Conservation (phyloP, 169 alveolate species). For the Babesia bigemina region DNA sequence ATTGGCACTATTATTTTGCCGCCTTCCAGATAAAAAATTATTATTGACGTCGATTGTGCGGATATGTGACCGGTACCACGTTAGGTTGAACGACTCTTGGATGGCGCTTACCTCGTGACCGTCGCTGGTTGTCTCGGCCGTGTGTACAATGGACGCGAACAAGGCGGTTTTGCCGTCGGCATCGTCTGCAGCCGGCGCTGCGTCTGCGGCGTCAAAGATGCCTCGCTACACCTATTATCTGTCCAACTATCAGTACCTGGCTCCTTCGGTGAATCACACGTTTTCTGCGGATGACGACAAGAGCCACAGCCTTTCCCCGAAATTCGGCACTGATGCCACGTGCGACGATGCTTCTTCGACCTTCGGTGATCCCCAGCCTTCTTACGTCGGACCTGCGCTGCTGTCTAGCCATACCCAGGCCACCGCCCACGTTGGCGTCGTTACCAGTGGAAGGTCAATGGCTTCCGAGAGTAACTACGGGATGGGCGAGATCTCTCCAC, state of each 20-base stretch:
- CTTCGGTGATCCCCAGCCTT: not conserved
- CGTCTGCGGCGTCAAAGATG: slow-evolving; percentile 9
- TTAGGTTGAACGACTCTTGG: too few relatives aligned
- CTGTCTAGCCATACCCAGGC: not conserved
- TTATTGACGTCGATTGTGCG: too few relatives aligned
- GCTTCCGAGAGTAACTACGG: not conserved
- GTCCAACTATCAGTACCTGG: slow-evolving; percentile 55
- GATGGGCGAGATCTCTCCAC: not conserved
- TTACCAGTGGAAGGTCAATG: not conserved
- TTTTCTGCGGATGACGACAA: slow-evolving; percentile 58
- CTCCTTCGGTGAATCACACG: slow-evolving; percentile 45
- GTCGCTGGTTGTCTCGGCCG: not conserved
- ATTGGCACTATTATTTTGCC: not conserved
- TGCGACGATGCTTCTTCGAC: slow-evolving; percentile 2
- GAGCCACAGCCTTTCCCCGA: slow-evolving; percentile 60
- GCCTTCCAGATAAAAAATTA: not conserved
- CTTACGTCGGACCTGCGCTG: not conserved
- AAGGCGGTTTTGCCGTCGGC: slow-evolving; percentile 10
- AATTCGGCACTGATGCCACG: slow-evolving; percentile 27
- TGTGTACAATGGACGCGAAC: slow-evolving; percentile 31
- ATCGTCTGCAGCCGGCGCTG: not conserved
- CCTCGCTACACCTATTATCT: slow-evolving; percentile 65
- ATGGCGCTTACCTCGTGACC: not conserved
- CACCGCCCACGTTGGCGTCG: not conserved
- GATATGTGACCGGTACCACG: too few relatives aligned